Base-by-base conservation (phyloP, 129 eudicot genomes). In the Mikania micrantha region DNA sequence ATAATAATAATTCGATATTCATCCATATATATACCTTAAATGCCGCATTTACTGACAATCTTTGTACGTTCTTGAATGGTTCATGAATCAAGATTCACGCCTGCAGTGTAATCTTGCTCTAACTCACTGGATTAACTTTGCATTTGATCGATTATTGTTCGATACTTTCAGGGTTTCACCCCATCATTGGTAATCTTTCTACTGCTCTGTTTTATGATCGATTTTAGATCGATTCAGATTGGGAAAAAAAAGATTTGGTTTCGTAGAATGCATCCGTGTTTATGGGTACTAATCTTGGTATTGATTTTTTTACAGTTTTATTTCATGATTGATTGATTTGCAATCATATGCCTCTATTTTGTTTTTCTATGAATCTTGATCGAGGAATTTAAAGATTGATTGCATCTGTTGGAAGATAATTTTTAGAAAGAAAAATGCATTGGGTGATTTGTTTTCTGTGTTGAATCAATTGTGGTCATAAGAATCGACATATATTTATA, bases 161-260 rank as follows among this genome's bases (percentile, higher is more conserved):
- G 38, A 11, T 56, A 42, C 24, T 7, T 3, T 25, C 16, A 60
- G 63, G 21, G 19, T 10, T 72, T 59, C 58, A n/a, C 8, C 34
- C 24, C 25, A 7, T 69, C 71, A 52, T 28, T 69, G 80, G 80
- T 63, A 73, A 47, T 64, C 56, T 36, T 73, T 74, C 54, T 50
- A 56, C 73, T 69, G 31, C 32, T 50, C 71, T 41, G 41, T 44
- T 52, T 24, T 17, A 11, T 4, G 25, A n/a, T 31, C 15, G 25
- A 67, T 48, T 42, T 73, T 71, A 19, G 9, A 66, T 44, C 54
- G 40, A 60, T 59, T 66, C n/a, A n/a, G n/a, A n/a, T n/a, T n/a
- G n/a, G n/a, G n/a, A n/a, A n/a, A n/a, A n/a, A n/a, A n/a, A n/a
- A n/a, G n/a, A n/a, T n/a, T n/a, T n/a, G n/a, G 73, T 41, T 67